A percentile compares a stretch with the other conserved stretches of the same genome.
Evolutionary conservation across 495 filamentous ascomycete species (phyloP).

Genomic region (Polyplosphaeria fusca): DNA sequence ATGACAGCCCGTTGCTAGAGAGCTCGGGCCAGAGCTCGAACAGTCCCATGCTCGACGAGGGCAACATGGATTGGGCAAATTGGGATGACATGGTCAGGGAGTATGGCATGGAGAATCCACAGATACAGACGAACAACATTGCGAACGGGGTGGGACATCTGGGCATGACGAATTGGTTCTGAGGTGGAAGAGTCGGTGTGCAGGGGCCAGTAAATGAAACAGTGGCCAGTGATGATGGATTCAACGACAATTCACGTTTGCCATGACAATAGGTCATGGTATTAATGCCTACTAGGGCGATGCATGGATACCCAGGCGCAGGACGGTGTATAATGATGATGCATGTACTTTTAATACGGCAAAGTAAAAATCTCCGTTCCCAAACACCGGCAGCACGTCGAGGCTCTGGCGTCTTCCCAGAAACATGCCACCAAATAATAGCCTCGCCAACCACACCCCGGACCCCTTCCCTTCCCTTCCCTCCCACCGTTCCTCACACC

Average conservation of each 20-base stretch:
- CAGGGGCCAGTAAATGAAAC: neutral
- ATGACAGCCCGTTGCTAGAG: conserved; percentile 2
- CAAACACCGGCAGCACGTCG: too few relatives aligned
- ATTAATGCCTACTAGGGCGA: neutral
- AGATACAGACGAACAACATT: neutral
- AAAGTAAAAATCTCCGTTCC: too few relatives aligned
- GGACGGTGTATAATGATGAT: too few relatives aligned
- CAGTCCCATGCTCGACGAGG: conserved; percentile 10
- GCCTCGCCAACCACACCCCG: too few relatives aligned
- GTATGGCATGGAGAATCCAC: conserved; percentile 26
- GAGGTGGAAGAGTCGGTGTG: neutral
- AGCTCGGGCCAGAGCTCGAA: conserved; percentile 4
- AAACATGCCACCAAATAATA: too few relatives aligned
- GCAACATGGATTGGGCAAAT: conserved; percentile 24
- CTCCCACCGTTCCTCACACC: too few relatives aligned
- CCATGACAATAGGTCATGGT: neutral
- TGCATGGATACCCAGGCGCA: neutral
- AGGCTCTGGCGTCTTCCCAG: too few relatives aligned
- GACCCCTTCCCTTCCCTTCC: too few relatives aligned
- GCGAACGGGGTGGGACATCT: neutral
- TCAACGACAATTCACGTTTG: neutral
- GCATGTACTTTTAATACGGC: too few relatives aligned
- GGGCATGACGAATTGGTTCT: neutral
- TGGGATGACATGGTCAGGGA: conserved; percentile 33
- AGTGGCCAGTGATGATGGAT: neutral